phyloP scores from a whole-genome alignment of 768 basidiomycete genomes.

The Rhodotorula sphaerocarpa region DNA sequence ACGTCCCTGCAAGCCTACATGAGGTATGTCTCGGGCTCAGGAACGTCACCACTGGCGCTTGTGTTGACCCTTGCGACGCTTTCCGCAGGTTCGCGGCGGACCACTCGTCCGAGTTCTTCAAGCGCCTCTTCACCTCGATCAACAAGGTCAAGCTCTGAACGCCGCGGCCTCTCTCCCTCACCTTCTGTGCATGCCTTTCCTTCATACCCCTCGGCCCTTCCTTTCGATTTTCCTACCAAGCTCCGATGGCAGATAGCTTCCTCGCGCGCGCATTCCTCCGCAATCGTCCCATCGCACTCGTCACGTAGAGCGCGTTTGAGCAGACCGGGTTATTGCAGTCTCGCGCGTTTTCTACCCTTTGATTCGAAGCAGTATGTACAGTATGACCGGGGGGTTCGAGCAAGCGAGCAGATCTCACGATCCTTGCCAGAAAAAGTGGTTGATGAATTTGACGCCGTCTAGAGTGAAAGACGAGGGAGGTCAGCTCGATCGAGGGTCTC shows the following conservation, averaged over 20 bases:
- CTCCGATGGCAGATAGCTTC: too few species aligned
- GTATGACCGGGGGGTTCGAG: too few species aligned
- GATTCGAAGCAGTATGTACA: too few species aligned
- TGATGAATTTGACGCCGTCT: constrained; percentile 33
- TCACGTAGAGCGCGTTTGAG: too few species aligned
- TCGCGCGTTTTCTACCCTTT: too few species aligned
- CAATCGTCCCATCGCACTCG: too few species aligned
- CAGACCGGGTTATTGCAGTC: too few species aligned
- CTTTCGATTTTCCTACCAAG: too few species aligned
- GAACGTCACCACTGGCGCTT: too few species aligned
- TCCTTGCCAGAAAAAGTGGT: constrained; percentile 34
- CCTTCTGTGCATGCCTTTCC: neutral
- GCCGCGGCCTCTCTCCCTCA: neutral
- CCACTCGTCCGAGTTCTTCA: constrained; percentile 19
- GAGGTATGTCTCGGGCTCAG: constrained; percentile 1
- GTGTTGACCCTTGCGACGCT: neutral
- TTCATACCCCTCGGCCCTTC: too few species aligned
- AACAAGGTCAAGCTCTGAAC: constrained; percentile 9
- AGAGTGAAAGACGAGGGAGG: neutral
- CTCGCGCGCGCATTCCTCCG: too few species aligned
- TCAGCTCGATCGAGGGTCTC: neutral
- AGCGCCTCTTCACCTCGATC: constrained; percentile 12
- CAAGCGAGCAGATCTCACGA: too few species aligned
- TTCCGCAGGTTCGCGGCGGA: constrained; percentile 19
- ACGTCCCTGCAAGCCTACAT: constrained; percentile 7